Base-by-base conservation (phyloP, 1,284 basidiomycete genomes). In the Crepidotus sp. region DNA sequence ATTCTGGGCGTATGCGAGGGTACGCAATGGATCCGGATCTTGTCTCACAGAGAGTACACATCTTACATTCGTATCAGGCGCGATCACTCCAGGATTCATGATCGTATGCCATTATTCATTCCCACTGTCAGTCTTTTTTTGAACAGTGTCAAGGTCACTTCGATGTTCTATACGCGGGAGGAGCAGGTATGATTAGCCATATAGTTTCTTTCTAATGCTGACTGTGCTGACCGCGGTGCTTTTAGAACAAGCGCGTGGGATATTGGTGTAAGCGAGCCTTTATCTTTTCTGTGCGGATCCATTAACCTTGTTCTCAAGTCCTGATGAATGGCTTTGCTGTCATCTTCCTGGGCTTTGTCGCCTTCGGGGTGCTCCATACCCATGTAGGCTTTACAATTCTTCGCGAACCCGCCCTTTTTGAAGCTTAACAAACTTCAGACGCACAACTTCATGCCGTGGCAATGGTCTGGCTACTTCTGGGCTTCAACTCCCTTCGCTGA, bases 81-180 rank as follows among this genome's bases (percentile, higher is more conserved):
- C 48, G 73, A 84, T 90, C 52, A 90, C 85, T 0, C 79, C 83
- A n/a, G 83, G 82, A 0, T 89, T 88, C 62, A 64, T 88, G 68
- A 78, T 89, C 45, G 76, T 52, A 39, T 35, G 47, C 17, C 30
- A 21, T 32, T 24, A 18, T 39, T 6, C 9, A 14, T 36, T 3
- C 9, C 6, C 14, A 29, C 15, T 15, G 8, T 6, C 21, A 18
- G 24, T 22, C 14, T 17, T 17, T 24, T 33, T 25, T 24, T 41
- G 18, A 52, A n/a, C 19, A 18, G 36, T 40, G 17, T 27, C 13
- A 52, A n/a, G 50, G 47, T 83, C 42, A 82, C 68, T 43, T 74
- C 79, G 21, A 86, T 86, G 83, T 88, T 86, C 59, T 89, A 89
- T 60, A 87, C 82, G 0, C 70, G 79, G 18, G 73, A 63, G 9